Conservation (phyloP, 306 rosid species). For the Fragaria iinumae region DNA sequence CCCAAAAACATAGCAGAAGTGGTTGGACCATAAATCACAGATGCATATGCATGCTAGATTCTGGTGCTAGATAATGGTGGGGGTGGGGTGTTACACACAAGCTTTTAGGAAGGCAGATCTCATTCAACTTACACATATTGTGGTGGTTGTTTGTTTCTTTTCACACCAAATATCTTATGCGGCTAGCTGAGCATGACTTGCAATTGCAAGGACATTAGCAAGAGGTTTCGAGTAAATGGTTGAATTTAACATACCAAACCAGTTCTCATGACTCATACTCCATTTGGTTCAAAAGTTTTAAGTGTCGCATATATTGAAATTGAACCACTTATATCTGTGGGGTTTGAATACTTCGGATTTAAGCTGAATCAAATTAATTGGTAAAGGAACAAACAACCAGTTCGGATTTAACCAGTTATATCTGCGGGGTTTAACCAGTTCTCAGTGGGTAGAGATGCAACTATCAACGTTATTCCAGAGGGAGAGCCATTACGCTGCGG, state of each 20-base stretch:
- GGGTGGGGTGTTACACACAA: background rate
- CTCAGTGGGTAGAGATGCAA: background rate
- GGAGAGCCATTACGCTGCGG: background rate
- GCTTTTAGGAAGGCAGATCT: background rate
- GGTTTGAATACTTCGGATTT: background rate
- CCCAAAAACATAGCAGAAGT: background rate
- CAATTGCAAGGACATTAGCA: background rate
- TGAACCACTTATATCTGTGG: background rate
- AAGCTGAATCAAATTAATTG: background rate
- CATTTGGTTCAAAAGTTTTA: background rate
- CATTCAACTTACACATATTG: background rate
- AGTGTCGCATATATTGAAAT: background rate
- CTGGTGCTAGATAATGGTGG: constrained; percentile 3
- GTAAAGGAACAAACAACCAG: background rate
- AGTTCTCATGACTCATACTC: background rate
- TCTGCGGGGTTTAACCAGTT: too few relatives aligned
- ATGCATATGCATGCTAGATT: constrained; percentile 7
- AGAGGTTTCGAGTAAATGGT: background rate
- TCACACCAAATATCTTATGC: background rate
- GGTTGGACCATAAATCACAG: background rate
- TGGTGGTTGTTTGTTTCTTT: background rate
- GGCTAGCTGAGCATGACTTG: background rate
- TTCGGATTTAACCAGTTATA: too few relatives aligned
- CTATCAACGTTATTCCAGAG: background rate
- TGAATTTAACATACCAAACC: background rate